Percentiles rank a stretch among this genome's conserved stretches.
phyloP scores from a whole-genome alignment of 768 basidiomycete species.

The Cystofilobasidium bisporidii region DNA sequence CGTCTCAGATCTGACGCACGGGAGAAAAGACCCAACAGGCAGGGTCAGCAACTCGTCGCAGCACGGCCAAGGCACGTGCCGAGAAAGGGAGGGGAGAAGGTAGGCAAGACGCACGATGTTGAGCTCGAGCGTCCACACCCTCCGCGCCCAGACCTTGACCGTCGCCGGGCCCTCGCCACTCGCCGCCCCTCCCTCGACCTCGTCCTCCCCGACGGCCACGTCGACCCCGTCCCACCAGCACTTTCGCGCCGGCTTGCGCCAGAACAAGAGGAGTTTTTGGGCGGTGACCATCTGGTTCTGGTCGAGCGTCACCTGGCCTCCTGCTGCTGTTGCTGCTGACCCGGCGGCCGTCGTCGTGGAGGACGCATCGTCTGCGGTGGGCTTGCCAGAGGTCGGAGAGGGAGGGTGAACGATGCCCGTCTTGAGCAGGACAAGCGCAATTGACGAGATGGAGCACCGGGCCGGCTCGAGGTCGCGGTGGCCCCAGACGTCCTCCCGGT shows the following conservation, averaged over 20 bases:
- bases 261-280: conserved; percentile 92
- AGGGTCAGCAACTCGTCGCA: too few relatives aligned
- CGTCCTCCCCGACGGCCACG: conserved; percentile 51
- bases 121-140: conserved; percentile 97
- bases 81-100: background rate
- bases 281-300: conserved; percentile 91
- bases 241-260: conserved; percentile 99
- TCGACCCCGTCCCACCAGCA: conserved; percentile 99
- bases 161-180: conserved; percentile 36
- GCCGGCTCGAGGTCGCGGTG: conserved; percentile 91
- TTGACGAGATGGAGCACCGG: conserved; percentile 95
- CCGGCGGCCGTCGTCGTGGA: conserved; percentile 19
- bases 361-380: background rate
- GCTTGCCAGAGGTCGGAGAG: conserved; percentile 32
- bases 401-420: conserved; percentile 65
- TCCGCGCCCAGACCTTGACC: conserved; percentile 89
- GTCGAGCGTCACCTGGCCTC: conserved; percentile 49
- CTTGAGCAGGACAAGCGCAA: conserved; percentile 92
- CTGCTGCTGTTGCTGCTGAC: too few relatives aligned
- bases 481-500: conserved; percentile 97
- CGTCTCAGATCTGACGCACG: too few relatives aligned
- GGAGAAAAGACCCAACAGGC: too few relatives aligned
- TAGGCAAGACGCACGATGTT: conserved; percentile 56
- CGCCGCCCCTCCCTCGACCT: background rate
- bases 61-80: too few relatives aligned